A percentile compares a stretch with the other conserved stretches of the same genome.
Conservation (phyloP, 2,329 filamentous ascomycete genomes). For the Penicillium sp. region DNA sequence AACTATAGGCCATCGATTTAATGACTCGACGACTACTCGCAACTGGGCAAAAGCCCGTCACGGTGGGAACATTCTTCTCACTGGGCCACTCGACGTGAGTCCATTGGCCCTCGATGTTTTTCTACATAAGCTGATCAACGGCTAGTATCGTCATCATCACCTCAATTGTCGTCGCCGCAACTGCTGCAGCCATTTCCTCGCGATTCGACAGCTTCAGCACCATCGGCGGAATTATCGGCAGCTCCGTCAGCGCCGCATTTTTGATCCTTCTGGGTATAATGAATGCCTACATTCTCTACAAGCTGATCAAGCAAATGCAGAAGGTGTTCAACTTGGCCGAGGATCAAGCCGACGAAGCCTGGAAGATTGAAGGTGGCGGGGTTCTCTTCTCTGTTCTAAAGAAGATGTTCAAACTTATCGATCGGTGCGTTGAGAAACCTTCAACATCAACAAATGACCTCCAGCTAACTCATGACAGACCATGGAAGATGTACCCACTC, state of each 20-base stretch:
- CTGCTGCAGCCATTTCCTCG: slow-evolving; percentile 75
- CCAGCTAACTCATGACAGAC: slow-evolving; percentile 24
- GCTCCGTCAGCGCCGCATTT: slow-evolving; percentile 78
- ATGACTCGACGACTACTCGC: slow-evolving; percentile 90
- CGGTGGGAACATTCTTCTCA: slow-evolving; percentile 92
- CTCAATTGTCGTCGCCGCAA: slow-evolving; percentile 87
- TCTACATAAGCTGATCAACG: background rate
- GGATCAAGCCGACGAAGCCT: slow-evolving; percentile 51
- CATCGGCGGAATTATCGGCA: slow-evolving; percentile 86
- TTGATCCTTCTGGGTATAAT: slow-evolving; percentile 77
- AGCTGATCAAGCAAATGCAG: slow-evolving; percentile 67
- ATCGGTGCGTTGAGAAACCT: slow-evolving; percentile 39
- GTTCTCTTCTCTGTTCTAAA: slow-evolving; percentile 70
- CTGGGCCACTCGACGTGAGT: slow-evolving; percentile 79
- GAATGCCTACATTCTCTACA: slow-evolving; percentile 82
- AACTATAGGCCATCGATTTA: slow-evolving; percentile 72
- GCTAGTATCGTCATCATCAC: slow-evolving; percentile 78
- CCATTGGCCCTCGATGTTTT: background rate
- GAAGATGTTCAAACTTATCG: slow-evolving; percentile 70
- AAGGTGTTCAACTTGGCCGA: slow-evolving; percentile 54
- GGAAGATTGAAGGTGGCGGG: slow-evolving; percentile 74
- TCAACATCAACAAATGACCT: too few species aligned
- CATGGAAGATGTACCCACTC: slow-evolving; percentile 94
- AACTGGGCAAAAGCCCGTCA: slow-evolving; percentile 78
- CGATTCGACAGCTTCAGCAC: slow-evolving; percentile 77